Conservation (phyloP, 129 eudicot species). For the Oenanthe sinensis region DNA sequence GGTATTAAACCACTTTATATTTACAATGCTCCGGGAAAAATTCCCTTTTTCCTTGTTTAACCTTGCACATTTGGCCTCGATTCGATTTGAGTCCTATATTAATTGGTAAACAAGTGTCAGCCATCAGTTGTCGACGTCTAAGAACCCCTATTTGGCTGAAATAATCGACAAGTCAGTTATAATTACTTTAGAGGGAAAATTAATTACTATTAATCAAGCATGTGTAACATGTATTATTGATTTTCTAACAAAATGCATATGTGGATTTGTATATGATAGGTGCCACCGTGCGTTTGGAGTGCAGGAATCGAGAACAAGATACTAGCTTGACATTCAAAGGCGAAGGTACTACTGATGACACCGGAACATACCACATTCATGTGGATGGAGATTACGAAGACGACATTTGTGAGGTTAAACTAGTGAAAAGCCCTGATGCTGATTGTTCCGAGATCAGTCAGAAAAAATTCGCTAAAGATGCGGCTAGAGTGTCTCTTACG, state of each 20-base stretch:
- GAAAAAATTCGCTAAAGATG: not conserved
- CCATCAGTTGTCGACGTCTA: no score
- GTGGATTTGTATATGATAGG: slow-evolving; percentile 9
- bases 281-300: slow-evolving; percentile 39
- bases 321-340: slow-evolving; percentile 14
- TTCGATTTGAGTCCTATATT: no score
- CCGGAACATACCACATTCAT: slow-evolving; percentile 11
- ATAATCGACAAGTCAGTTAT: no score
- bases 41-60: no score
- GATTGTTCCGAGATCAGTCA: slow-evolving; percentile 24
- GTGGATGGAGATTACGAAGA: slow-evolving; percentile 27
- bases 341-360: slow-evolving; percentile 25
- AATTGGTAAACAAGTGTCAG: no score
- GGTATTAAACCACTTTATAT: slow-evolving; percentile 14
- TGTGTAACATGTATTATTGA: not conserved
- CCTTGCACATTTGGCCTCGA: no score
- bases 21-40: not conserved
- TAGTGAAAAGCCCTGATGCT: slow-evolving; percentile 19
- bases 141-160: no score
- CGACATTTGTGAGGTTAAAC: slow-evolving; percentile 24
- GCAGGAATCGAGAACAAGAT: slow-evolving; percentile 30
- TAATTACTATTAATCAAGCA: not conserved
- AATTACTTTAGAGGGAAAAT: no score
- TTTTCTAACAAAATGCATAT: not conserved
- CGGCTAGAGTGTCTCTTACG: slow-evolving; percentile 21